Evolutionary conservation across 2,329 filamentous ascomycete genomes (phyloP), one percentile per base, ranked within the genome.

Genomic region (Claviceps africana): DNA sequence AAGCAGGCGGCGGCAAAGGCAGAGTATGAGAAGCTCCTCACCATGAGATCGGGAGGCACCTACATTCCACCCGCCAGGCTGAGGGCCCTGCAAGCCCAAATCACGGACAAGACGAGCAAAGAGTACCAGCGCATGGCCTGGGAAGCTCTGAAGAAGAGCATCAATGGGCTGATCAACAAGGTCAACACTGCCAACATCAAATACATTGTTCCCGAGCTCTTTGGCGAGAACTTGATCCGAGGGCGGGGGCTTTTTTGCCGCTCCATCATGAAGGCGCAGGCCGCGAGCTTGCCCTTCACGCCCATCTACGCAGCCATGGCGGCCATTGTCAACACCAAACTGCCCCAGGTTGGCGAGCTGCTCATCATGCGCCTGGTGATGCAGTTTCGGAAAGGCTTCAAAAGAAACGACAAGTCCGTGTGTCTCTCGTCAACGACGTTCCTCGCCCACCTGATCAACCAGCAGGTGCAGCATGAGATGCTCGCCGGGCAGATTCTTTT

Each of bases 121-220:
- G 93, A 97, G 71, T 97, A 95, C 65, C 93, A 97, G 77, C 87
- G 93, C 61, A 95, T 98, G 88, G 89, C 90, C 9, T 98, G 93
- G 93, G 93, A 98, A 70, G 91, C 91, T 13, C 73, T 98, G 63
- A 98, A 98, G 74, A 98, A 98, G 75, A 93, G 87, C 48, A 95
- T 98, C 71, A 97, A 98, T 65, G 93, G 93, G 61, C 73, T 98
- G 58, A 95, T 98, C 77, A 98, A 98, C 78, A 98, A 98, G 74
- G 86, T 96, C 74, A 97, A 97, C 70, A 87, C 91, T 52, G 88
- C 86, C 35, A 98, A 98, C 68, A 97, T 98, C 77, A 97, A 98
- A 70, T 80, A 86, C 64, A 96, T 98, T 56, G 89, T 97, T 25
- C 91, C 91, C 1, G 93, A 98, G 70, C 76, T 98, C 46, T 98